These are phyloP conservation scores for Eucalyptus guilfoylei DNA, from an alignment of 345 rosid species.

Conservation along the genomic window DNA sequence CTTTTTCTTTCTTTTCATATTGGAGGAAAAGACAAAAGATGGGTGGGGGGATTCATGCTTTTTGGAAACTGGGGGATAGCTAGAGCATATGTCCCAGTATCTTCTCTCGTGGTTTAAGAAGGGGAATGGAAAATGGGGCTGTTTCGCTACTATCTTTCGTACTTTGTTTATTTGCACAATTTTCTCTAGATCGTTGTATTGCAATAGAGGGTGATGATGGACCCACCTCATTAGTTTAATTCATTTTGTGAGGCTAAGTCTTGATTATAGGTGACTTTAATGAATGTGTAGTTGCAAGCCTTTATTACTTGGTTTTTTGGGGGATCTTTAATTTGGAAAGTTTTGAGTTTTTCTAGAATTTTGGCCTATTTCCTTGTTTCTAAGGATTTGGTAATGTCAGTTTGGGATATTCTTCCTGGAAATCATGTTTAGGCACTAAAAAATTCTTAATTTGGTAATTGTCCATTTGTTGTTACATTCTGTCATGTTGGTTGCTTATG, in stretches of 20 bases:
- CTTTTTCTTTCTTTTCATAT: not conserved
- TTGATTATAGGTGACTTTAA: not conserved
- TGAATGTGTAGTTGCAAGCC: not conserved
- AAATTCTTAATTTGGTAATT: not conserved
- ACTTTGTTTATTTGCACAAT: not conserved
- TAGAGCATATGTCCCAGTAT: not conserved
- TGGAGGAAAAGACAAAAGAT: not conserved
- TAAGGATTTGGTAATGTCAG: not conserved
- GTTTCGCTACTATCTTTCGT: not conserved
- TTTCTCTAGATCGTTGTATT: not conserved
- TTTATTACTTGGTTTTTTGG: not conserved
- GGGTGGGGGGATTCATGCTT: not conserved
- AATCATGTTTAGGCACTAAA: not conserved
- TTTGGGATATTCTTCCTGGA: not conserved
- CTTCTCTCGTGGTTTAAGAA: not conserved
- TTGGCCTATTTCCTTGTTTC: not conserved
- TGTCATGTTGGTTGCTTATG: not conserved
- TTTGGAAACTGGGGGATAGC: not conserved
- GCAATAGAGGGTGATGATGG: not conserved
- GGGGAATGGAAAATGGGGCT: not conserved
- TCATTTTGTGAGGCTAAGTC: not conserved
- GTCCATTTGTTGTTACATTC: not conserved
- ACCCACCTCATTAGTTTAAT: not conserved
- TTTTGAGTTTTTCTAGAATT: not conserved
- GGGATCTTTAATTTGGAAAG: not conserved